A percentile compares a stretch with the other conserved stretches of the same genome.
Evolutionary conservation across 2,329 filamentous ascomycete genomes (phyloP).

Genomic region (Dactylellina leptospora): DNA sequence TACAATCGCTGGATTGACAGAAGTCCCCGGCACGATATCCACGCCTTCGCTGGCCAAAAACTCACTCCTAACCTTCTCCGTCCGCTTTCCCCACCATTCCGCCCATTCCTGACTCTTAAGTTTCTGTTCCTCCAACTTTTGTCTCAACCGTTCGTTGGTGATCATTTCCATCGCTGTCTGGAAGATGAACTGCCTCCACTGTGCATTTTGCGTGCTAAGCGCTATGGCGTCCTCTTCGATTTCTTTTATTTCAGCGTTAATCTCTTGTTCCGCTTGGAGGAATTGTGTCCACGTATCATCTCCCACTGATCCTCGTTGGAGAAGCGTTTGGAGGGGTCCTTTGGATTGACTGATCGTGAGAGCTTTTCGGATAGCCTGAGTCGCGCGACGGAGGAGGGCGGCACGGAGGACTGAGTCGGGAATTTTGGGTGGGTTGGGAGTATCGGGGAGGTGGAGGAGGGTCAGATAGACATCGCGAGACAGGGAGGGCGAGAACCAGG

Average conservation of each 20-base stretch:
- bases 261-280: slow-evolving; percentile 75
- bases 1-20: slow-evolving; percentile 57
- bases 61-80: slow-evolving; percentile 80
- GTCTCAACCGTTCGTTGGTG: slow-evolving; percentile 79
- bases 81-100: slow-evolving; percentile 86
- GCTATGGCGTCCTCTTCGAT: slow-evolving; percentile 91
- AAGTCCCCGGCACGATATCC: slow-evolving; percentile 59
- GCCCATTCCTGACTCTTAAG: slow-evolving; percentile 76
- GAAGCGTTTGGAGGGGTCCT: slow-evolving; percentile 80
- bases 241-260: slow-evolving; percentile 89
- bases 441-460: slow-evolving; percentile 77
- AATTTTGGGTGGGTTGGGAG: slow-evolving; percentile 66
- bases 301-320: slow-evolving; percentile 90
- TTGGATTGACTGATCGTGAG: slow-evolving; percentile 89
- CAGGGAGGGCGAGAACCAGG: slow-evolving; percentile 91
- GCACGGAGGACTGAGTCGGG: slow-evolving; percentile 88
- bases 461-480: slow-evolving; percentile 95
- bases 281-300: slow-evolving; percentile 97
- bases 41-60: slow-evolving; percentile 71
- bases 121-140: slow-evolving; percentile 78
- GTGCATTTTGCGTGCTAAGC: slow-evolving; percentile 86
- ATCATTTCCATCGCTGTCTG: slow-evolving; percentile 97
- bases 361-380: slow-evolving; percentile 91
- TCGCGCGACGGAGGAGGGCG: slow-evolving; percentile 84
- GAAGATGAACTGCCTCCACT: slow-evolving; percentile 96